Evolutionary conservation across 1,284 basidiomycete species (phyloP), one percentile per base, ranked within the genome.

Genomic region (Ceratobasidium sp.): DNA sequence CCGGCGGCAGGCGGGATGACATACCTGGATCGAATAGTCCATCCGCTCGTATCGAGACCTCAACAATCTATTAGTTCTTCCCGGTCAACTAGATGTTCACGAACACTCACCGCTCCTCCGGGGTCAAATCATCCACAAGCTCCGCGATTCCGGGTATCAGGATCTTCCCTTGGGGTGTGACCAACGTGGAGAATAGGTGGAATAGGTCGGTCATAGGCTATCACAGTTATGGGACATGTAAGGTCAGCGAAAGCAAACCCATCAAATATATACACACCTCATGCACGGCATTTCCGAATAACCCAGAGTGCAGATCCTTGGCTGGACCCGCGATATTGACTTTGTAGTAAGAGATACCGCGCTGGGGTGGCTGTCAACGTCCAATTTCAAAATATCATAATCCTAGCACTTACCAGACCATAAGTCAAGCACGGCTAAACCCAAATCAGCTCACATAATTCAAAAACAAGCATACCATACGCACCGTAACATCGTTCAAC

Each of bases 141-240:
- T 97, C 95, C 80, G 96, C 93, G 80, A 99, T 91, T 18, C 97
- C 97, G 0, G 97, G 96, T 69, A 99, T 88, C 75, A 97, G 90
- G 82, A 99, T 99, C 78, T 93, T 89, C 56, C 97, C 97, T 64
- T 91, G 84, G 7, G 92, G 89, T 68, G 92, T 91, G 79, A 99
- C 97, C 66, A 99, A 94, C 83, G 93, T 95, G 83, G 93, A 91
- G 93, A 99, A 91, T 80, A 95, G 87, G 61, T 86, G 83, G 83
- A 95, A 87, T 72, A 95, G 90, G 83, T 95, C 94, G 0, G 93
- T 94, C 94, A 95, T 94, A 15, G 94, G 94, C 83, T 81, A 63
- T 7, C 46, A 20, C 15, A 13, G 28, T 33, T 63, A 42, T n/a
- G n/a, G n/a, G 40, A 26, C 53, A 20, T 20, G 15, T 9, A 9